Evolutionary conservation across 163 green algal genomes (phyloP).

Genomic region (Scenedesmus sp.): DNA sequence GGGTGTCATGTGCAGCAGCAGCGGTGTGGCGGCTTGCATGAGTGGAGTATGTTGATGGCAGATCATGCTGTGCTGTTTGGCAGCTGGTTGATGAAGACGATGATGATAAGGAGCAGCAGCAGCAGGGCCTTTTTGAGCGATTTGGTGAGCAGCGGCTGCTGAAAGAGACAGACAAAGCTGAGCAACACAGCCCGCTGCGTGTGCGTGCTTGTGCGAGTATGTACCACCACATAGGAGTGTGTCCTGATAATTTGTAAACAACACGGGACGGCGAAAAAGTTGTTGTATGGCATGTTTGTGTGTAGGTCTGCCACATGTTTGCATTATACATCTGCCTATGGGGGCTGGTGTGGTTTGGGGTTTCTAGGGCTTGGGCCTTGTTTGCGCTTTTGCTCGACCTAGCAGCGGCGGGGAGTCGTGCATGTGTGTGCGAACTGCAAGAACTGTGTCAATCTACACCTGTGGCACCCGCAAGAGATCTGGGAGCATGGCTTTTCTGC

Average conservation of each 20-base stretch:
- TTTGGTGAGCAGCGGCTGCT: too few relatives aligned
- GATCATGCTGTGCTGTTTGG: neutral
- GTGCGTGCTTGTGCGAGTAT: neutral
- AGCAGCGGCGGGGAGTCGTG: neutral
- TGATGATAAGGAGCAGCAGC: neutral
- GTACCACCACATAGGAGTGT: neutral
- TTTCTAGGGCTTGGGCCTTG: neutral
- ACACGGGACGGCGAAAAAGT: neutral
- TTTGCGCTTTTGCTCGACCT: neutral
- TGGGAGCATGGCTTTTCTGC: neutral
- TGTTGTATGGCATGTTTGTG: neutral
- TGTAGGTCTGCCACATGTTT: neutral
- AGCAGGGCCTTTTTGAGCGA: too few relatives aligned
- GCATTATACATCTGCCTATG: neutral
- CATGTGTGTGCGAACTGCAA: neutral
- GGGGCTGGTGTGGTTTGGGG: neutral
- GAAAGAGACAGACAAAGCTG: neutral
- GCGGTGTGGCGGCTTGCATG: neutral
- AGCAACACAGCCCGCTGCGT: neutral
- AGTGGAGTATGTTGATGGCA: neutral
- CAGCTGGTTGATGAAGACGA: neutral
- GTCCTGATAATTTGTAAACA: neutral
- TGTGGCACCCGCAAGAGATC: neutral
- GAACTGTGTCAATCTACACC: neutral
- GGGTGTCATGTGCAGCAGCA: neutral